Conservation (phyloP, 306 rosid genomes). For the Begonia masoniana region DNA sequence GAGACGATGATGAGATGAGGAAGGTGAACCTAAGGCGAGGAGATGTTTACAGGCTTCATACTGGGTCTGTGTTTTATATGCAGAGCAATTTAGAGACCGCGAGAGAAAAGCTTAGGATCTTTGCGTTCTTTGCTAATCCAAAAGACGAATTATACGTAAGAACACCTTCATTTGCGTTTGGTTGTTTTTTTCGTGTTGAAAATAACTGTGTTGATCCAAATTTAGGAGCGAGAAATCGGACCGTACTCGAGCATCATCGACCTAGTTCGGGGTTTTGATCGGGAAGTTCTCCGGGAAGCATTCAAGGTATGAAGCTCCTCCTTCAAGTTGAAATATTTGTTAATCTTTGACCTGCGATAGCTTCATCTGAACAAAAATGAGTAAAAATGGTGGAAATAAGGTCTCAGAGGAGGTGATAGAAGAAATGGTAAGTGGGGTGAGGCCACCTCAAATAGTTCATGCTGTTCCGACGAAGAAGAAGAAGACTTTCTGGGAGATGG, state of each 20-base stretch:
- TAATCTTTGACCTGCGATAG: background rate
- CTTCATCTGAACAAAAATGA: background rate
- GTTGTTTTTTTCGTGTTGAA: too few relatives aligned
- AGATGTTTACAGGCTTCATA: conserved; percentile 38
- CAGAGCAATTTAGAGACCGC: conserved; percentile 46
- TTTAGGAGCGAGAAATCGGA: conserved; percentile 47
- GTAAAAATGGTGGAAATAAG: conserved; percentile 18
- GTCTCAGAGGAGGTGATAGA: conserved; percentile 54
- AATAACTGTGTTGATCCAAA: too few relatives aligned
- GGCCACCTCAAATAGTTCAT: conserved; percentile 47
- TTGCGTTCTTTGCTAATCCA: conserved; percentile 52
- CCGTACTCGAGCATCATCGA: conserved; percentile 61
- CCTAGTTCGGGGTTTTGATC: conserved; percentile 54
- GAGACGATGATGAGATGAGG: conserved; percentile 18
- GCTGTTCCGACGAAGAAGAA: conserved; percentile 24
- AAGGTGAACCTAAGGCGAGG: conserved; percentile 39
- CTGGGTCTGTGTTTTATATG: conserved; percentile 60
- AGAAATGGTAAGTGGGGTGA: conserved; percentile 23
- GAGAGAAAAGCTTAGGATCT: conserved; percentile 48
- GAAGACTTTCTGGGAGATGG: conserved; percentile 23
- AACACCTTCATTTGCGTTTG: background rate
- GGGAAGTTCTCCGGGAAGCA: conserved; percentile 48
- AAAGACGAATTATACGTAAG: conserved; percentile 40
- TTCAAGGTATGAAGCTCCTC: conserved; percentile 32
- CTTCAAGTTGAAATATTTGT: background rate